Percentiles rank a stretch among this genome's conserved stretches.
These are phyloP conservation scores for Trichoderma brevicompactum DNA, from an alignment of 2,329 filamentous ascomycete genomes.

Conservation along the genomic window DNA sequence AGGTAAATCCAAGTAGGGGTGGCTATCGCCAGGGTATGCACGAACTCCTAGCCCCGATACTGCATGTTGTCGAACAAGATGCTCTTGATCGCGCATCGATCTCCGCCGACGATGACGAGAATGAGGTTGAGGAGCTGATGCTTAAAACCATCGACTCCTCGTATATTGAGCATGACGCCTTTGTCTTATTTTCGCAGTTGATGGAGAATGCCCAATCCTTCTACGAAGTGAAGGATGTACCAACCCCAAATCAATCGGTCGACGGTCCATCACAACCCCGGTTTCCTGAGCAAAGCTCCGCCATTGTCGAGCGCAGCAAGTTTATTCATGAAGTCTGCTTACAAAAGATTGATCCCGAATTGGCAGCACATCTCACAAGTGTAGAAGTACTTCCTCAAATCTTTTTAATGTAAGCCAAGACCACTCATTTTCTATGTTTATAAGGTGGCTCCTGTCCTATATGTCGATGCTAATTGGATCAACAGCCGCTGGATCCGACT, in stretches of 20 bases:
- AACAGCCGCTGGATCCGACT: slow-evolving; percentile 87
- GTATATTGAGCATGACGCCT: slow-evolving; percentile 89
- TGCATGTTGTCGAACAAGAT: slow-evolving; percentile 84
- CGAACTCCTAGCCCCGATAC: slow-evolving; percentile 85
- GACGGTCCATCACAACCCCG: slow-evolving; percentile 32
- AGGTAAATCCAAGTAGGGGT: slow-evolving; percentile 81
- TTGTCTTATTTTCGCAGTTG: slow-evolving; percentile 79
- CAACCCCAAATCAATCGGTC: slow-evolving; percentile 4
- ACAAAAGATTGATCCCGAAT: slow-evolving; percentile 77
- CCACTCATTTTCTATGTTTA: not conserved
- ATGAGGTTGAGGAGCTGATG: slow-evolving; percentile 57
- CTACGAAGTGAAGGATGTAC: slow-evolving; percentile 67
- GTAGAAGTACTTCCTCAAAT: slow-evolving; percentile 96
- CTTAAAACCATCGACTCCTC: slow-evolving; percentile 69
- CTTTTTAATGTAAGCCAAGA: slow-evolving; percentile 77
- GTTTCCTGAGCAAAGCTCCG: slow-evolving; percentile 47
- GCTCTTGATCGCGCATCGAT: slow-evolving; percentile 62
- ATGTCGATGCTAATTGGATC: not conserved
- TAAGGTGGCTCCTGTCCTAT: not conserved
- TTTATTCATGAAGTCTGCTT: slow-evolving; percentile 85
- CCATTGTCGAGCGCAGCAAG: slow-evolving; percentile 82
- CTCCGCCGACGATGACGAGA: slow-evolving; percentile 36
- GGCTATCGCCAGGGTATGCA: slow-evolving; percentile 99
- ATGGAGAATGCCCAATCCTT: slow-evolving; percentile 89
- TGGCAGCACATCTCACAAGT: slow-evolving; percentile 77